These are phyloP conservation scores for Vanrija humicola DNA, from an alignment of 1,284 basidiomycete species.

Conservation along the genomic window DNA sequence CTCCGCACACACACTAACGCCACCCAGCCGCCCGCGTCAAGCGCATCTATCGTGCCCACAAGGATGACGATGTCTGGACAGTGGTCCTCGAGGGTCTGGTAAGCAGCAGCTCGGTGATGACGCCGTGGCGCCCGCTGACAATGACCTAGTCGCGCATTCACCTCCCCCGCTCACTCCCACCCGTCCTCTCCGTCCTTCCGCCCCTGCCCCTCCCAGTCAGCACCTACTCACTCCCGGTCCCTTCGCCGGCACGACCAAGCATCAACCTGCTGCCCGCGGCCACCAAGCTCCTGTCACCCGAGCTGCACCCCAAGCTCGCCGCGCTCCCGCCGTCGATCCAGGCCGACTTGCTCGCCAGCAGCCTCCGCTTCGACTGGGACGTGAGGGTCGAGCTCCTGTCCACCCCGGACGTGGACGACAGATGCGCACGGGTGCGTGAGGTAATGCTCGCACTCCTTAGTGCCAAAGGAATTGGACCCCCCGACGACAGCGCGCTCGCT, in stretches of 20 bases:
- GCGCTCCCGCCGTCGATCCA: constrained; percentile 30
- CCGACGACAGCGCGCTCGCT: constrained; percentile 6
- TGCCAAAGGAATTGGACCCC: constrained; percentile 20
- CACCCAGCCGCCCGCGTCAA: constrained; percentile 36
- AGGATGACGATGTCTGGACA: constrained; percentile 18
- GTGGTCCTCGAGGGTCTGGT: constrained; percentile 40
- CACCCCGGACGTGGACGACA: constrained; percentile 28
- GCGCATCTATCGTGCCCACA: constrained; percentile 27
- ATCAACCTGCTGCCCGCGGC: constrained; percentile 34
- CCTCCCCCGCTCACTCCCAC: constrained; percentile 39
- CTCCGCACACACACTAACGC: background rate
- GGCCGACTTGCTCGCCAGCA: constrained; percentile 38
- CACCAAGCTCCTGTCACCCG: constrained; percentile 27
- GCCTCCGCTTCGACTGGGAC: constrained; percentile 38
- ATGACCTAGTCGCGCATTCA: constrained; percentile 29
- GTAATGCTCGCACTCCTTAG: constrained; percentile 23
- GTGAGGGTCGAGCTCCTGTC: constrained; percentile 34
- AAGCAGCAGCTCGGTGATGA: constrained; percentile 3
- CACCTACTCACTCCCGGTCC: constrained; percentile 36
- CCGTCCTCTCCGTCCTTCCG: constrained; percentile 39
- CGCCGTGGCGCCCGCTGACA: background rate
- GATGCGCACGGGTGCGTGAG: constrained; percentile 26
- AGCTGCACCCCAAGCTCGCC: constrained; percentile 33
- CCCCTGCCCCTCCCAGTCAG: constrained; percentile 30
- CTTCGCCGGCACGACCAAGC: constrained; percentile 10